Base-by-base conservation (phyloP, 495 filamentous ascomycete genomes). In the Aspergillus leporis region DNA sequence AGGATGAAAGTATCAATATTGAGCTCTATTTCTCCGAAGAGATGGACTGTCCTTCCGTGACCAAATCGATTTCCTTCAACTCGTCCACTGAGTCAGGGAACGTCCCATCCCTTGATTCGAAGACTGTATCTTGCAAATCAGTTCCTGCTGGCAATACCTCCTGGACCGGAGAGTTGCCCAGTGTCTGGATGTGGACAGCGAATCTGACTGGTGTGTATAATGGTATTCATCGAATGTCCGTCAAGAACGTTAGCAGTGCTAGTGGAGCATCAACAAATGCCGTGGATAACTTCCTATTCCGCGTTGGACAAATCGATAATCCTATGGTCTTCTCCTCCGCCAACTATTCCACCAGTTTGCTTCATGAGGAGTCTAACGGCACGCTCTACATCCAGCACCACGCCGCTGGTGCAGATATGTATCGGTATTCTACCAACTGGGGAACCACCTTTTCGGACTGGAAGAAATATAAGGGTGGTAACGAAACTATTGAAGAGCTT, bases 381-480 rank as follows among this genome's bases (percentile, higher is more conserved):
- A 71, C 61, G 1, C 52, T 86, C 10, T 82, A 72, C 46, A 68
- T 89, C 51, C 71, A 77, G 51, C 87, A 89, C 62, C 79, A 78
- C 59, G 87, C 87, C 0, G 68, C 84, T 0, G 87, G 87, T 6
- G 87, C 87, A 0, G 83, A 86, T 43, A 76, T 76, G 58, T 90
- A 79, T 65, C 82, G 86, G 2, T 88, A 87, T 66, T 85, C 80
- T 25, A 78, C 79, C 7, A 82, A 87, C 59, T 90, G 79, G 75
- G 84, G 79, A 13, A 81, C 77, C 12, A 73, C 75, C 0, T 90
- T 82, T 71, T 85, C 78, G 48, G 45, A 80, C 3, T 90, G 87
- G 87, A 58, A 66, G 21, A 53, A 71, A 5, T 90, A 89, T 66
- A 55, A 38, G n/a, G 77, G 78, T 34, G 76, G 78, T 1, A 81